Evolutionary conservation across 129 eudicot genomes (phyloP).

Genomic region (Chrysanthemum lavandulifolium): DNA sequence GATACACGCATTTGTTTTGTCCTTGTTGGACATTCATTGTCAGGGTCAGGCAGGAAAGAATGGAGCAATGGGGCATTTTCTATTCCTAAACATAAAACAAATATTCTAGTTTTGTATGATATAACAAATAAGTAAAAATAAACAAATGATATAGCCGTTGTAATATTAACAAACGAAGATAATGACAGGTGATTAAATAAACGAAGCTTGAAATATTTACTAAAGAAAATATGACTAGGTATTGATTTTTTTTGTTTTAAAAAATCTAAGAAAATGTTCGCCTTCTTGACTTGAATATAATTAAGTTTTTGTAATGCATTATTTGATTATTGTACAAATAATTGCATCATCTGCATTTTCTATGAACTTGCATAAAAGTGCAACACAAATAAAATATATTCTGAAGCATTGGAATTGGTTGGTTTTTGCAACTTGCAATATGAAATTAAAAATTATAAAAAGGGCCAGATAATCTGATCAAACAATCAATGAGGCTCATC

Average conservation of each 20-base stretch:
- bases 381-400: too few species aligned
- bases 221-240: not conserved
- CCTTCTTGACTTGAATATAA: not conserved
- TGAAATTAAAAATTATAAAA: not conserved
- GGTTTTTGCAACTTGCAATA: constrained; percentile 13
- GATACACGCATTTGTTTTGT: constrained; percentile 32
- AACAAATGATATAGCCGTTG: constrained; percentile 30
- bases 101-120: not conserved
- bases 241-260: constrained; percentile 17
- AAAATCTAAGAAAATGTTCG: not conserved
- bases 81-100: not conserved
- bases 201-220: not conserved
- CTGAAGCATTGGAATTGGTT: not conserved
- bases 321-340: too few species aligned
- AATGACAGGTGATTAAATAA: constrained; percentile 4
- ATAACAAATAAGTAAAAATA: not conserved
- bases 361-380: too few species aligned
- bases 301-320: too few species aligned
- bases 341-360: too few species aligned
- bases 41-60: constrained; percentile 17
- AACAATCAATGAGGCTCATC: not conserved
- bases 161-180: not conserved
- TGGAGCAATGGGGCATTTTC: not conserved
- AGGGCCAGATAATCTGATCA: constrained; percentile 10
- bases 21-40: constrained; percentile 14